Base-by-base conservation (phyloP, 768 basidiomycete genomes). In the Gautieria morchelliformis region DNA sequence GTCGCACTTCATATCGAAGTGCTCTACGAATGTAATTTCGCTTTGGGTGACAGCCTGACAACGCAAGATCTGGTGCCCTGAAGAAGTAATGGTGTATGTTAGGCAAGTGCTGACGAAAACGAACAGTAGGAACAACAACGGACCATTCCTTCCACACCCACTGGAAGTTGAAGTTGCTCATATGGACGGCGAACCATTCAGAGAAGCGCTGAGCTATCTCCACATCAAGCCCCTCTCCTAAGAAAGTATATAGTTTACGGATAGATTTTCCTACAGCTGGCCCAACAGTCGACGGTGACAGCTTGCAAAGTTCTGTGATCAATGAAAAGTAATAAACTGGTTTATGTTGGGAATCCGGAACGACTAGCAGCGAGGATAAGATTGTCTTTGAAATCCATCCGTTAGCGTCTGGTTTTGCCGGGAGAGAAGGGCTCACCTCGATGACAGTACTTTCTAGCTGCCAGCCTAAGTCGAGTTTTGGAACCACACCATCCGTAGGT, bases 141-240 rank as follows among this genome's bases (percentile, higher is more conserved):
- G 52, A 93, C 95, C 96, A 99, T 78, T 98, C 96, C 65, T 92
- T 94, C 96, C 96, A 99, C 14, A 96, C 92, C 96, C 96, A 98
- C 64, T 87, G 84, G 72, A 97, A 99, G 24, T 85, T 87, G 68
- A 97, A 99, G 71, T 99, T 99, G 62, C 91, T 94, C 84, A 99
- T 87, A 65, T 99, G 96, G 2, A 89, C 78, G 2, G 91, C 80
- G 63, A 98, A 96, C 96, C 96, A 99, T 59, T 97, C 93, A 0
- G 89, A 84, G 58, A 93, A 89, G 32, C 91, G 77, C 49, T 85
- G 80, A 1, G 85, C 76, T 52, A 90, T 74, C 60, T 95, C 94
- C 8, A 89, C 81, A 61, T 97, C 95, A 32, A 98, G 74, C 0
- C 90, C 93, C 40, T 90, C 87, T 0, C 86, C 83, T n/a, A 97